Evolutionary conservation across 306 rosid species (phyloP).

Genomic region (Glycine tomentella): DNA sequence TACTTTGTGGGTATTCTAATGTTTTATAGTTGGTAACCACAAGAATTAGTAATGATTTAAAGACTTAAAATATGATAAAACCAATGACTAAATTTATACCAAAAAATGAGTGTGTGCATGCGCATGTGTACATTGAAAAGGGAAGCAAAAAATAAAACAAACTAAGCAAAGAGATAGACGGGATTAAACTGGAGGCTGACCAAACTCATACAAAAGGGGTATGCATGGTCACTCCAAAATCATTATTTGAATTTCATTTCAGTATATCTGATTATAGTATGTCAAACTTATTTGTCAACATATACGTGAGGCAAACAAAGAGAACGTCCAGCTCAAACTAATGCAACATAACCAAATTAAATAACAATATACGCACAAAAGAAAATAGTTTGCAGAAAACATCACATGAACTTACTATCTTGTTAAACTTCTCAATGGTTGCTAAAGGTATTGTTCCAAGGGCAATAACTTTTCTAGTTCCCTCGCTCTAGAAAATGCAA

Average conservation of each 20-base stretch:
- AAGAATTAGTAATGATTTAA: slow-evolving; percentile 9
- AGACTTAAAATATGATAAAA: slow-evolving; percentile 29
- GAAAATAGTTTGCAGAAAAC: slow-evolving; percentile 1
- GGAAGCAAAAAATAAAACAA: slow-evolving; percentile 11
- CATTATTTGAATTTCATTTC: slow-evolving; percentile 20
- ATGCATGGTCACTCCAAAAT: slow-evolving; percentile 35
- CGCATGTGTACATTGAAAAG: background rate
- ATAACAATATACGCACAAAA: slow-evolving; percentile 15
- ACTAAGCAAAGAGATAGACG: background rate
- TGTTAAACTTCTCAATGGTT: slow-evolving; percentile 89
- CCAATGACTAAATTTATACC: slow-evolving; percentile 33
- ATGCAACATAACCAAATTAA: slow-evolving; percentile 25
- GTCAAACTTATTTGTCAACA: slow-evolving; percentile 24
- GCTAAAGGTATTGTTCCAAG: slow-evolving; percentile 91
- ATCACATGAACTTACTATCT: slow-evolving; percentile 67
- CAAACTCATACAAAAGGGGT: slow-evolving; percentile 30
- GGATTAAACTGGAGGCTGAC: slow-evolving; percentile 24
- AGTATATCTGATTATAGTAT: slow-evolving; percentile 8
- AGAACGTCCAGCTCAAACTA: slow-evolving; percentile 9
- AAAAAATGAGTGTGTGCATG: slow-evolving; percentile 8
- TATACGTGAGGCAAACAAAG: background rate
- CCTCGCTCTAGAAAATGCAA: slow-evolving; percentile 75
- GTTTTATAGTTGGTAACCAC: slow-evolving; percentile 7
- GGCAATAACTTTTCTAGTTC: slow-evolving; percentile 77
- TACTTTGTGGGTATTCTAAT: slow-evolving; percentile 16